Evolutionary conservation across 331 rosid species (phyloP).

Genomic region (Prunus yedoensis): DNA sequence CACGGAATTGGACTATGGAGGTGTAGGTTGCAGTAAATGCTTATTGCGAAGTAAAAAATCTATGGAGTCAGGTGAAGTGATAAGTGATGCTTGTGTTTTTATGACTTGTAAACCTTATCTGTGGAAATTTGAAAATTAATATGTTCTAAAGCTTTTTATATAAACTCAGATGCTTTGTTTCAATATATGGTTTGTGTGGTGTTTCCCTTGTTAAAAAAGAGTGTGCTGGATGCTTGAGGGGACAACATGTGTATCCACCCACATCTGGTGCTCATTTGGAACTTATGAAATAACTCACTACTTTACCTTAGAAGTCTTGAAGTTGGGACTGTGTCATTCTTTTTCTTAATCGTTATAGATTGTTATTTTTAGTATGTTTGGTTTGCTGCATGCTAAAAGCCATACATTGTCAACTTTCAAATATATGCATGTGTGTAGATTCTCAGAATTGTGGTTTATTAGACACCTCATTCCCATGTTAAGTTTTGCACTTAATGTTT

Average conservation of each 20-base stretch:
- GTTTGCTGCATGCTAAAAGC: background rate
- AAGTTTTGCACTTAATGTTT: background rate
- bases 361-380: background rate
- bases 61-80: constrained; percentile 18
- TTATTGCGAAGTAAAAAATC: background rate
- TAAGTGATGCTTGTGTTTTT: constrained; percentile 6
- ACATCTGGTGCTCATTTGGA: background rate
- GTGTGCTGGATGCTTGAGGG: background rate
- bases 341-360: too few species aligned
- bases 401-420: background rate
- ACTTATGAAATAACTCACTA: background rate
- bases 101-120: too few species aligned
- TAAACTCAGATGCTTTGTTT: background rate
- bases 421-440: background rate
- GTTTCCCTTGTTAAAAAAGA: background rate
- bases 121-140: too few species aligned
- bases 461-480: background rate
- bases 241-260: background rate
- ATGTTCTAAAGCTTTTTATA: too few species aligned
- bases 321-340: too few species aligned
- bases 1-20: constrained; percentile 15
- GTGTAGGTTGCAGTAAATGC: constrained; percentile 29
- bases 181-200: background rate
- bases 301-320: too few species aligned
- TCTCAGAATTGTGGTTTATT: background rate